Percentiles rank a stretch among this genome's conserved stretches.
Conservation (phyloP, 768 basidiomycete species). For the Naganishia vaughanmartiniae region DNA sequence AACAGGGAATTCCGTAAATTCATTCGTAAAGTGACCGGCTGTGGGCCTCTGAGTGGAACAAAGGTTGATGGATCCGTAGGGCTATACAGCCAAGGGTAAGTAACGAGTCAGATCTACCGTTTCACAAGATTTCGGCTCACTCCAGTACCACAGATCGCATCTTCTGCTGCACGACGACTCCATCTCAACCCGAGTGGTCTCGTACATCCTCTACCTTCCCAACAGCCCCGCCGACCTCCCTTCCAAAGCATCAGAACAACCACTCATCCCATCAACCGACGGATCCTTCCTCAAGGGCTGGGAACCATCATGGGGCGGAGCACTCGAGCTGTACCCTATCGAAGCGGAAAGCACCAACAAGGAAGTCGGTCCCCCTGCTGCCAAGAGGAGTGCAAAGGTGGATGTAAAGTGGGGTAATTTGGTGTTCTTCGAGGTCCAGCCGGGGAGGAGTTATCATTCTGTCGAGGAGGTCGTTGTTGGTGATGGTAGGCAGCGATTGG, state of each 20-base stretch:
- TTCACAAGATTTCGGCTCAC: background rate
- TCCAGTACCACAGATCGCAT: conserved; percentile 53
- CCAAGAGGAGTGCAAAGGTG: conserved; percentile 47
- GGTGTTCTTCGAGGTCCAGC: conserved; percentile 69
- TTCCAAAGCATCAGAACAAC: conserved; percentile 58
- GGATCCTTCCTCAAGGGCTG: conserved; percentile 59
- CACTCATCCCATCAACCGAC: conserved; percentile 44
- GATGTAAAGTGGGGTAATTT: conserved; percentile 54
- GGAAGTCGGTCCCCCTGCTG: conserved; percentile 63
- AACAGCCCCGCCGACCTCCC: conserved; percentile 41
- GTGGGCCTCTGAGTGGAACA: conserved; percentile 81
- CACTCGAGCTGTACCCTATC: conserved; percentile 83
- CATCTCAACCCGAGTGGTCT: conserved; percentile 86
- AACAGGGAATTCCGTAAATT: conserved; percentile 68
- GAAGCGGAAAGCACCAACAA: conserved; percentile 47
- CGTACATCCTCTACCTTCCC: conserved; percentile 96
- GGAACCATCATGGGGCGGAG: conserved; percentile 87
- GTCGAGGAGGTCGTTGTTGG: conserved; percentile 94
- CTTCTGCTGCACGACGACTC: conserved; percentile 98
- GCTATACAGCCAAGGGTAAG: conserved; percentile 83
- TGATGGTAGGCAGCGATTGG: conserved; percentile 71
- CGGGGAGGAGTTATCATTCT: conserved; percentile 90
- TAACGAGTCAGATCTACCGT: background rate
- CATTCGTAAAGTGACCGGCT: conserved; percentile 81
- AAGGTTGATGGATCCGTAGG: conserved; percentile 96